Evolutionary conservation across 1,284 basidiomycete species (phyloP), one percentile per base, ranked within the genome.

Genomic region (Thelephora terrestris): DNA sequence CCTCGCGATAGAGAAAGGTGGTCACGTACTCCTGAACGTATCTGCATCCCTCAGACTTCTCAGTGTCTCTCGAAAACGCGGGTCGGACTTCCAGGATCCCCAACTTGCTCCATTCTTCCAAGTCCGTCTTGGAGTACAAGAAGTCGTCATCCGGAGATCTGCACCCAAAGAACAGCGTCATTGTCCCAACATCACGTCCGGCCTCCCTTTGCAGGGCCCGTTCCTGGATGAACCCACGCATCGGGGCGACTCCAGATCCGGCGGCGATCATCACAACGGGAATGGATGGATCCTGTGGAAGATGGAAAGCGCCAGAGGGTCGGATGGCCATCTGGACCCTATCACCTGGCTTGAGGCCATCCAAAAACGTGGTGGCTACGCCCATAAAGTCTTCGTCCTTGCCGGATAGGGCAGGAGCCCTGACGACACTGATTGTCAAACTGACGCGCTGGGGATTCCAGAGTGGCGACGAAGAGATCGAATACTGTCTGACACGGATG

Each of bases 191-290:
- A 17, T 67, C 62, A 12, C 73, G 61, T 0, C 74, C 74, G 6
- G 70, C 66, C 43, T 61, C 57, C 57, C 68, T 70, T 60, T 76
- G 73, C 51, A 66, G 58, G 14, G 73, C 73, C 16, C 74, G 69
- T 55, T 77, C 75, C 55, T 75, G 71, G 36, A 78, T 63, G 62
- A 78, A 78, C 1, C 73, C 74, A 38, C 73, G 66, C 69, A 78
- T 74, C 1, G 75, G 75, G 6, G 75, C 71, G 20, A 78, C 53
- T 0, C 75, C 75, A 3, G 71, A 68, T 7, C 75, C 75, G 20
- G 71, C 71, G 27, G 68, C 70, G 58, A 74, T 73, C 64, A 76
- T 69, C 18, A 76, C 63, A 34, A 78, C 61, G 2, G 74, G 74
- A 14, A 64, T 57, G 5, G 50, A 47, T 1, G 69, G 68, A 52